Evolutionary conservation across 2,329 filamentous ascomycete genomes (phyloP).

Genomic region (Phaeophleospora eucalypticola): DNA sequence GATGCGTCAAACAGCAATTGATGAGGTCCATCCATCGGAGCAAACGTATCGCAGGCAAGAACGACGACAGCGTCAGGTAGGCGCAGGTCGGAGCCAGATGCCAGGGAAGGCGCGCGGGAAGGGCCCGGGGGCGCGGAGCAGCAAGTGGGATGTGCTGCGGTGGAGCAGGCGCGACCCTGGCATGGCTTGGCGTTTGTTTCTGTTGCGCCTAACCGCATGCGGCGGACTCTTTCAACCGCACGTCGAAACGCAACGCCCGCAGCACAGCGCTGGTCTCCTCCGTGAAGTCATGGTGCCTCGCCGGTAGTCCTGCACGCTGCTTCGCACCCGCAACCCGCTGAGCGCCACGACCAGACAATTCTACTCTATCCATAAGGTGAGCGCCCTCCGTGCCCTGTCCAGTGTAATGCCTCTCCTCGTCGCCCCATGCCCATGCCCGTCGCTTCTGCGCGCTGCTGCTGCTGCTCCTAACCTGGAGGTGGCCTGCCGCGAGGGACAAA

Average conservation of each 20-base stretch:
- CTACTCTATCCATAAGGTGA: conserved; percentile 14
- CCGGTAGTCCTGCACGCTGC: background rate
- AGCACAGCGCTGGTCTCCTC: no score
- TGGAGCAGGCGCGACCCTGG: background rate
- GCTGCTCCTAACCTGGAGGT: background rate
- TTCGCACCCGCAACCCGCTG: background rate
- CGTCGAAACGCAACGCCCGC: no score
- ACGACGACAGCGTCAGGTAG: no score
- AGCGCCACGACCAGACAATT: background rate
- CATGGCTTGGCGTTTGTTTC: background rate
- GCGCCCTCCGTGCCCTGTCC: conserved; percentile 4
- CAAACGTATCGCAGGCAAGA: no score
- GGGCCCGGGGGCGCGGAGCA: background rate
- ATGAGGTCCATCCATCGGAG: no score
- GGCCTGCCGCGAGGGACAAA: conserved; percentile 21
- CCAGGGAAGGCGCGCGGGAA: background rate
- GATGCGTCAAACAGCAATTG: no score
- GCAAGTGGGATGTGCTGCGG: background rate
- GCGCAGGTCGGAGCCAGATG: no score
- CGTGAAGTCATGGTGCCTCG: background rate
- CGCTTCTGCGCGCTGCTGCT: no score
- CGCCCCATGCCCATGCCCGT: background rate
- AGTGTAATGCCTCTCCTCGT: background rate
- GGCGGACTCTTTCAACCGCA: no score
- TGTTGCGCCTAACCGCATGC: no score